These are phyloP conservation scores for Angomonas desouzai DNA, from an alignment of 208 protist genomes.

Conservation along the genomic window DNA sequence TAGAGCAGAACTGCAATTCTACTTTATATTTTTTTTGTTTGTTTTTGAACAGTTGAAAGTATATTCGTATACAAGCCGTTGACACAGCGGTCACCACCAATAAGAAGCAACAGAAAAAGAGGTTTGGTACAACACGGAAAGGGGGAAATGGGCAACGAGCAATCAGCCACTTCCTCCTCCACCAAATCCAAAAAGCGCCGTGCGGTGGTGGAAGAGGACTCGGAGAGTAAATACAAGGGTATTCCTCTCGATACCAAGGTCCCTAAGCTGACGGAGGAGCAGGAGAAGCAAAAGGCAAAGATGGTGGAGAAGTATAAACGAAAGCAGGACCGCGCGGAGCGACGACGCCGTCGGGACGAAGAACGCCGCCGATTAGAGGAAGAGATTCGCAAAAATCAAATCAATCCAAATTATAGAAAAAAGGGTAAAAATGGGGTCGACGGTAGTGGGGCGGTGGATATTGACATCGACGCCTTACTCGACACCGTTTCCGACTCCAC, in stretches of 20 bases:
- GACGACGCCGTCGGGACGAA: slow-evolving; percentile 6
- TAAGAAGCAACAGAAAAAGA: too few relatives aligned
- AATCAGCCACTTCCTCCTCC: background rate
- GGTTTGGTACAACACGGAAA: too few relatives aligned
- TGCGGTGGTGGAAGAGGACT: background rate
- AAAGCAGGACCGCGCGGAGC: slow-evolving; percentile 5
- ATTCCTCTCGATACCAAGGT: slow-evolving; percentile 24
- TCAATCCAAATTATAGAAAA: background rate
- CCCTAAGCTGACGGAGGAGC: slow-evolving; percentile 17
- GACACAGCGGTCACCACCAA: too few relatives aligned
- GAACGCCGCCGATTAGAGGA: slow-evolving; percentile 4
- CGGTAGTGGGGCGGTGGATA: background rate
- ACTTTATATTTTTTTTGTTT: too few relatives aligned
- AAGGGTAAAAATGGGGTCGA: background rate
- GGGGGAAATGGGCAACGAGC: slow-evolving; percentile 11
- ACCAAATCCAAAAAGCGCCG: background rate
- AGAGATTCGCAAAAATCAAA: background rate
- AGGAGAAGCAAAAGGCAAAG: slow-evolving; percentile 13
- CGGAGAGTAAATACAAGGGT: slow-evolving; percentile 9
- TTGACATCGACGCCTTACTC: background rate
- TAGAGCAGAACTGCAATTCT: too few relatives aligned
- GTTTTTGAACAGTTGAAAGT: too few relatives aligned
- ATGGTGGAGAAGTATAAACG: slow-evolving; percentile 14
- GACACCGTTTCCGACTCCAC: background rate
- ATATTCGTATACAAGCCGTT: too few relatives aligned